Base-by-base conservation (phyloP, 306 rosid species). In the Medicago arabica region DNA sequence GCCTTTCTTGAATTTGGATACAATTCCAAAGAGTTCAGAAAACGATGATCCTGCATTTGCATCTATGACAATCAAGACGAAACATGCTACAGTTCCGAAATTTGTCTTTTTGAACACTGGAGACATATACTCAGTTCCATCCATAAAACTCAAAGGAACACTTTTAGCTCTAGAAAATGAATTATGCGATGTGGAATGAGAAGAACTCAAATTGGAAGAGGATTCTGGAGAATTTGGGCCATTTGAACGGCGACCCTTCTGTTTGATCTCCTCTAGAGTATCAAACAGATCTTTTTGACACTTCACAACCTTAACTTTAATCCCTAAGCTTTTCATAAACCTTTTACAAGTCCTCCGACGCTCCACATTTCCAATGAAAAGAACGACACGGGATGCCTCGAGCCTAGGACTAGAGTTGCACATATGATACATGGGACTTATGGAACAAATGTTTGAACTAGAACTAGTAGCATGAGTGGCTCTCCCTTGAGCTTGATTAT, bases 351-450 rank as follows among this genome's bases (percentile, higher is more conserved):
- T 71, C 62, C 51, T 79, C 16, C 19, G 61, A 1, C 86, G 75
- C 46, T 44, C 78, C 49, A 69, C 36, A 5, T 57, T 41, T 63
- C 15, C 60, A 6, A 55, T 55, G 25, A 83, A 31, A 18, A 83
- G 71, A 75, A 83, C 36, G 57, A 83, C 78, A 10, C 55, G 53
- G 11, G 97, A 92, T 50, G 83, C 54, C 34, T 75, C 86, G 0
- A 67, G n/a, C 72, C 72, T 75, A n/a, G 86, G 83, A 74, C 79
- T 84, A 16, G 83, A 69, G 9, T 57, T 63, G 65, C 65, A 60
- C 13, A 62, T 68, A n/a, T 77, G 67, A 74, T 61, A 58, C 64
- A 51, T 82, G 8, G 75, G 85, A 78, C 77, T 82, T 2, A 66
- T n/a, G 28, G 84, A 78, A 21, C 41, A 74, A 1, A 69, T 60